Base-by-base conservation (phyloP, 306 rosid species). In the Abrus precatorius region DNA sequence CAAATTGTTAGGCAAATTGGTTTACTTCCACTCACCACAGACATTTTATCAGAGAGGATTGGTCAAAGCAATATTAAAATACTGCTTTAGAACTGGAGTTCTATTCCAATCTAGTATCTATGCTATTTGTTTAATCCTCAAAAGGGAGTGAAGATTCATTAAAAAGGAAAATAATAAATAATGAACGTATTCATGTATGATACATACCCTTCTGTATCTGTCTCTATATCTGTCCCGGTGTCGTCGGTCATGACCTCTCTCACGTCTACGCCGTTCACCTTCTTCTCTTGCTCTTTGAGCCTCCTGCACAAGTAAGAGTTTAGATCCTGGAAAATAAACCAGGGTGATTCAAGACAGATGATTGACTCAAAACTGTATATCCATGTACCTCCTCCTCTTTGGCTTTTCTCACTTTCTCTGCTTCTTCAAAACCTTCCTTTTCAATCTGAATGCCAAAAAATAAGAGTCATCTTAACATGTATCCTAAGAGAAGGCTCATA, bases 231-330 rank as follows among this genome's bases (percentile, higher is more conserved):
- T 95, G 82, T 93, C 97, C 33, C 88, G 81, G 66, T 76, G 59
- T 28, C 98, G 88, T 30, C 92, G 86, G 80, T 93, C 97, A 53
- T 88, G 79, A 47, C 93, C 98, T 82, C 95, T 85, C 69, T 93
- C 99, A 49, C 77, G 78, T 63, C 98, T 90, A 81, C 99, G 83
- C 85, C 84, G 88, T 82, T 96, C 99, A 10, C 98, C 99, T 84
- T 96, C 98, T 84, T 93, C 99, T 84, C 99, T 90, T 52, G 99
- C 99, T 84, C 97, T 88, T 83, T 85, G 90, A 86, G 97, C 97
- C 88, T 96, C 99, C 99, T 95, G 95, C 72, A 84, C 63, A 75
- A 57, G 47, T 13, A 77, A 57, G 55, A 57, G 83, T 76, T 69
- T 69, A 75, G 56, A 57, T 69, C 55, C 27, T 66, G 44, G n/a